Conservation (phyloP, 2,329 filamentous ascomycete genomes). For the Pezicula rhizophila region DNA sequence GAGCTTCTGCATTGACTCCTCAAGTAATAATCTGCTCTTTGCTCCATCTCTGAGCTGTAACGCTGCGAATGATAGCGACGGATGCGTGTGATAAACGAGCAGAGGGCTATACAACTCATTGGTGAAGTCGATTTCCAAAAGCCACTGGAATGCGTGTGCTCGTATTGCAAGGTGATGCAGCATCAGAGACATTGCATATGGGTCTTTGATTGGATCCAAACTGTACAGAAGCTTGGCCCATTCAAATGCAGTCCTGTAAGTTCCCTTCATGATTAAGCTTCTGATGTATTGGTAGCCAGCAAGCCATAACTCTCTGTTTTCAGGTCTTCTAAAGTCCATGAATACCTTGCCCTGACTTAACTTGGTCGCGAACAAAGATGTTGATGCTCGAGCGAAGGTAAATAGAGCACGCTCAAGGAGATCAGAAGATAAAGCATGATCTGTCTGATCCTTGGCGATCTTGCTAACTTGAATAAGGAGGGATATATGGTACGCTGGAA, state of each 20-base stretch:
- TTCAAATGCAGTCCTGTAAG: slow-evolving; percentile 86
- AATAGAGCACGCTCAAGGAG: slow-evolving; percentile 88
- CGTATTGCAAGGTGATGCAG: slow-evolving; percentile 83
- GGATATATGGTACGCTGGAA: slow-evolving; percentile 76
- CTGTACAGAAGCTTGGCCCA: slow-evolving; percentile 83
- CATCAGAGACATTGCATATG: slow-evolving; percentile 74
- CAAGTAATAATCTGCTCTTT: slow-evolving; percentile 59
- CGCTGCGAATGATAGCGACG: slow-evolving; percentile 71
- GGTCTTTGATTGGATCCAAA: slow-evolving; percentile 67
- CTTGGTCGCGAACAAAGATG: slow-evolving; percentile 73
- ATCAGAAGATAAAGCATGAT: slow-evolving; percentile 79
- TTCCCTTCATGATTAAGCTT: slow-evolving; percentile 83
- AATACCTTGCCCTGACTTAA: slow-evolving; percentile 73
- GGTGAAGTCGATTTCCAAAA: slow-evolving; percentile 54
- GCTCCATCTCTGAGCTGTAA: slow-evolving; percentile 62
- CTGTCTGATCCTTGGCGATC: slow-evolving; percentile 85
- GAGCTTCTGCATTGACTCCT: slow-evolving; percentile 61
- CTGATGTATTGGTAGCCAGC: slow-evolving; percentile 83
- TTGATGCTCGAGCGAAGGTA: slow-evolving; percentile 81
- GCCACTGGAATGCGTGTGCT: slow-evolving; percentile 68
- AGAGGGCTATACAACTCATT: slow-evolving; percentile 16
- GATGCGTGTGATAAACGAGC: slow-evolving; percentile 62
- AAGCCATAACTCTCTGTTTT: slow-evolving; percentile 91
- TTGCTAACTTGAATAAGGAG: slow-evolving; percentile 90
- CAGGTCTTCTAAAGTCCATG: slow-evolving; percentile 72